Percentiles rank a stretch among this genome's conserved stretches.
Conservation (phyloP, 371 early-diverging fungal species). For the Apophysomyces elegans region DNA sequence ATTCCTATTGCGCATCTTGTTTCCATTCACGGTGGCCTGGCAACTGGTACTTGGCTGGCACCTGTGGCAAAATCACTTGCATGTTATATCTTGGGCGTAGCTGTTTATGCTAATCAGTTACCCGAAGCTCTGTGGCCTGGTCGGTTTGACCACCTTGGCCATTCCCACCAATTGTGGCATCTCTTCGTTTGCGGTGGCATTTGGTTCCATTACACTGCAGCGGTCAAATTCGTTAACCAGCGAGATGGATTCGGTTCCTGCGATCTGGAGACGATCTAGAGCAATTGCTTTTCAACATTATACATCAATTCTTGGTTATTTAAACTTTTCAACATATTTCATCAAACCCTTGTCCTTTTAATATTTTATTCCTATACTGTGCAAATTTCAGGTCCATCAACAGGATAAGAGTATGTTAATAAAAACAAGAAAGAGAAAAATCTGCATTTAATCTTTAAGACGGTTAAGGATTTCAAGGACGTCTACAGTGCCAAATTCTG, state of each 20-base stretch:
- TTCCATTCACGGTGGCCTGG: constrained; percentile 56
- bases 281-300: not conserved
- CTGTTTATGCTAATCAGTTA: constrained; percentile 70
- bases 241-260: constrained; percentile 45
- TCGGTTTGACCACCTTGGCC: constrained; percentile 71
- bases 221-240: constrained; percentile 51
- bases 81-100: constrained; percentile 43
- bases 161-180: constrained; percentile 87
- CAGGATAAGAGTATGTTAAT: not conserved
- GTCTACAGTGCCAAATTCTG: constrained; percentile 40
- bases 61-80: constrained; percentile 48
- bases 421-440: not conserved
- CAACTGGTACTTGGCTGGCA: constrained; percentile 46
- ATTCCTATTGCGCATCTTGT: constrained; percentile 67
- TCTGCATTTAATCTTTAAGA: not conserved
- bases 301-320: not conserved
- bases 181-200: constrained; percentile 72
- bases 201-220: constrained; percentile 68
- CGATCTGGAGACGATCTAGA: not conserved
- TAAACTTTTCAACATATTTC: no score
- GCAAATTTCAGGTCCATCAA: no score
- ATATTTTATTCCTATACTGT: constrained; percentile 4
- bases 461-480: constrained; percentile 9
- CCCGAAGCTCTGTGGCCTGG: constrained; percentile 81
- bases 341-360: not conserved